phyloP scores from a whole-genome alignment of 2,329 filamentous ascomycete genomes.

The Ophiognomonia clavigignenti-juglandacearum region DNA sequence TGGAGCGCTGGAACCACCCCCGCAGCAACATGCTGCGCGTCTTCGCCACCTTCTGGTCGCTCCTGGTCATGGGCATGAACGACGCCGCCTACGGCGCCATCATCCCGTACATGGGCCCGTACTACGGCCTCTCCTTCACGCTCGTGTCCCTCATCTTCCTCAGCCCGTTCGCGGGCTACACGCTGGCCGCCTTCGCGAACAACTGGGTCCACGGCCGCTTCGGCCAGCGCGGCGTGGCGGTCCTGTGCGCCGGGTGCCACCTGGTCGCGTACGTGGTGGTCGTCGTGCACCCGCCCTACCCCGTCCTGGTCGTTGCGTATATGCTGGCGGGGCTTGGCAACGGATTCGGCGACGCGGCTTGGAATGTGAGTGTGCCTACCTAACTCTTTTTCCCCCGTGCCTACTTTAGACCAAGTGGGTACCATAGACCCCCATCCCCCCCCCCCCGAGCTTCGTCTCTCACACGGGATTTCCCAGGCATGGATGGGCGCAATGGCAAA shows the following conservation, averaged over 20 bases:
- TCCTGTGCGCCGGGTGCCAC: conserved; percentile 56
- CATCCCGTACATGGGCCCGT: conserved; percentile 18
- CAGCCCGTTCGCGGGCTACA: conserved; percentile 41
- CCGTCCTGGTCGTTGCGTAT: conserved; percentile 60
- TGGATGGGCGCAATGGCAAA: conserved; percentile 62
- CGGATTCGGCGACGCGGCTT: conserved; percentile 55
- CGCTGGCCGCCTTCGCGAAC: conserved; percentile 38
- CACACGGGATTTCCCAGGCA: too few species aligned
- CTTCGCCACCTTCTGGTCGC: conserved; percentile 50
- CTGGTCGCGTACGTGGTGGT: conserved; percentile 60
- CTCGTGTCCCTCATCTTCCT: conserved; percentile 45
- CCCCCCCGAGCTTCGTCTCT: too few species aligned
- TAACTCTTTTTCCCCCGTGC: neutral
- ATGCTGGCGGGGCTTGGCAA: conserved; percentile 67
- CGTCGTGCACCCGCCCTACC: conserved; percentile 62
- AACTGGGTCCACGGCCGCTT: conserved; percentile 34
- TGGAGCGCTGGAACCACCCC: conserved; percentile 44
- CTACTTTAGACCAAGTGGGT: too few species aligned
- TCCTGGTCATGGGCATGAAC: conserved; percentile 54
- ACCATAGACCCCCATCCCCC: too few species aligned
- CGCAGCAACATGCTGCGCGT: conserved; percentile 43
- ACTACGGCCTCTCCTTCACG: conserved; percentile 41
- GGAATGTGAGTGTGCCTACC: conserved; percentile 32
- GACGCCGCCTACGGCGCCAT: conserved; percentile 49
- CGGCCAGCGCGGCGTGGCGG: conserved; percentile 64